A percentile compares a stretch with the other conserved stretches of the same genome.
phyloP scores from a whole-genome alignment of 768 basidiomycete genomes.

The Calvatia gigantea region DNA sequence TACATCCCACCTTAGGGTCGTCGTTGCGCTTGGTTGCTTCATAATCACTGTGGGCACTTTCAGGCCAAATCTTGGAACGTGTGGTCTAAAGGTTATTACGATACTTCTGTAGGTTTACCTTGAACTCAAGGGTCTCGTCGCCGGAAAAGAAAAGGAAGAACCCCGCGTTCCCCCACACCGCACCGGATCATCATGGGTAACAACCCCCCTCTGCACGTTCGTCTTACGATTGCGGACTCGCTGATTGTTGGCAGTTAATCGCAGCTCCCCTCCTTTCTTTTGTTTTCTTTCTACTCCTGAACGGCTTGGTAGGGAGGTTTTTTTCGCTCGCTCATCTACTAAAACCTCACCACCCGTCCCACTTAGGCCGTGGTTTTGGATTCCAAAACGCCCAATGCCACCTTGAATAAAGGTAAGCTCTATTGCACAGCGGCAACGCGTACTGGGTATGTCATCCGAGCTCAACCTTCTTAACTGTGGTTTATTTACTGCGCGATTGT shows the following conservation, averaged over 20 bases:
- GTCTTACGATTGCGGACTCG: neutral
- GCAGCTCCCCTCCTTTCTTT: conserved; percentile 2
- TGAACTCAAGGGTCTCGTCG: neutral
- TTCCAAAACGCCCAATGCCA: neutral
- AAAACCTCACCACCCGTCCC: neutral
- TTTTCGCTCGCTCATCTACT: neutral
- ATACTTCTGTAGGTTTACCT: conserved; percentile 1
- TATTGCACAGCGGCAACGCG: conserved; percentile 4
- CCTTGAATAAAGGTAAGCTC: neutral
- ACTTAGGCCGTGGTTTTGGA: neutral
- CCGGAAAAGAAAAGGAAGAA: neutral
- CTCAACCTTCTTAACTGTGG: neutral
- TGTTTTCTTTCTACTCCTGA: neutral
- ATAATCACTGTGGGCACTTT: neutral
- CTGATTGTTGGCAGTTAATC: neutral
- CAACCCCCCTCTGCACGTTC: too few species aligned
- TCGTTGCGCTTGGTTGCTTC: conserved; percentile 7
- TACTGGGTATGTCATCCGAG: conserved; percentile 1
- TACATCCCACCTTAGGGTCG: neutral
- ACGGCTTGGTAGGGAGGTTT: conserved; percentile 3
- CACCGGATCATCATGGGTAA: neutral
- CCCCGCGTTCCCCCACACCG: neutral
- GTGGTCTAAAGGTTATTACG: neutral
- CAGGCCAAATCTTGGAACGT: neutral
- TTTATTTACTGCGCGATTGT: neutral